Evolutionary conservation across 2,329 filamentous ascomycete genomes (phyloP), one percentile per base, ranked within the genome.

Genomic region (Colletotrichum tamarilloi): DNA sequence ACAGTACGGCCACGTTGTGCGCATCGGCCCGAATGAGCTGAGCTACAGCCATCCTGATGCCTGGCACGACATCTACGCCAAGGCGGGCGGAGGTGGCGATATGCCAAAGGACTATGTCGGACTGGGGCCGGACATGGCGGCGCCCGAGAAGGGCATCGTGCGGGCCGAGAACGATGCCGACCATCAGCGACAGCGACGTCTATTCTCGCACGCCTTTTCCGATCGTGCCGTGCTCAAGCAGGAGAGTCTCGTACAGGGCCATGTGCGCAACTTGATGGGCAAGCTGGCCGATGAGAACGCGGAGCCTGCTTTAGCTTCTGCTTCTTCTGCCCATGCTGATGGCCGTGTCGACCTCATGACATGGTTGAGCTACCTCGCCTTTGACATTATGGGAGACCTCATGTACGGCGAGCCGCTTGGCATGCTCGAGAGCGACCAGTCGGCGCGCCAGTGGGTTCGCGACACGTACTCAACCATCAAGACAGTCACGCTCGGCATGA

Each of bases 381-480:
- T 81, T 59, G 80, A 81, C 63, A 74, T 81, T 26, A 79, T 81
- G 52, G 79, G 79, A 24, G 77, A 80, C 49, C 75, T 81, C 14
- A 74, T 76, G n/a, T 81, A 81, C 67, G 80, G 79, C 26, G 78
- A 79, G 56, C 71, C 77, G 8, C 81, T 81, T 62, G 76, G 76
- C 22, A 79, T 79, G 53, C 76, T 82, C 14, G 68, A 78, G 14
- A 73, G 72, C 5, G 69, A 71, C 28, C 67, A 68, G 32, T 77
- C 77, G 32, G 70, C 70, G 16, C 79, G 80, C 55, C 76, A 78
- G 7, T 81, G 78, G 76, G 78, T 81, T 1, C 63, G 52, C 1
- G 67, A 77, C 1, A 74, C 81, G 2, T 80, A 79, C 38, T 69
- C 70, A 5, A 73, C 70, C 46, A 73, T 73, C 70, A 73, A 73